Evolutionary conservation across 257 asterid genomes (phyloP).

Genomic region (Oldenlandia corymbosa): DNA sequence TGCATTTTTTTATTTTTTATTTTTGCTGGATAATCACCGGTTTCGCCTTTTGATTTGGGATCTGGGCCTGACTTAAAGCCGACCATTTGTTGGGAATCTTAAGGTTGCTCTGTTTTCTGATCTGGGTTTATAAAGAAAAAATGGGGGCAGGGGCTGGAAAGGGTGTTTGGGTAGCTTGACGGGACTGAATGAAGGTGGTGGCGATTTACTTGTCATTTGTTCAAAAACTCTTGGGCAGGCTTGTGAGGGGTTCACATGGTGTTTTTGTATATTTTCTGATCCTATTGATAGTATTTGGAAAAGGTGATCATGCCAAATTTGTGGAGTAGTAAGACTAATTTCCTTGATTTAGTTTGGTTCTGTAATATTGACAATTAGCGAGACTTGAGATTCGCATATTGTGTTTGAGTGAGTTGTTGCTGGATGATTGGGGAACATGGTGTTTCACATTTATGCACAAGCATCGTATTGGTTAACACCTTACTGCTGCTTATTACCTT

Average conservation of each 20-base stretch:
- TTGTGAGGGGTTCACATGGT: no score
- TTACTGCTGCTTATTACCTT: not conserved
- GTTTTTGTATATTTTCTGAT: not conserved
- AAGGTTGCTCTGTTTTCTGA: not conserved
- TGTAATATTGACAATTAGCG: no score
- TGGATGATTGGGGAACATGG: constrained; percentile 8
- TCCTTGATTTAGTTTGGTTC: not conserved
- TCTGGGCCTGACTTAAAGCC: constrained; percentile 4
- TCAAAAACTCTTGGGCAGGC: not conserved
- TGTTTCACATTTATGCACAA: constrained; percentile 25
- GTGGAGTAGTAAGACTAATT: constrained; percentile 10
- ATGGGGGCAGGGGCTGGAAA: not conserved
- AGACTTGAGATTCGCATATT: not conserved
- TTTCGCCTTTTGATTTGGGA: constrained; percentile 7
- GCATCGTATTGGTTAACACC: constrained; percentile 6
- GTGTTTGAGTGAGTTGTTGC: constrained; percentile 5
- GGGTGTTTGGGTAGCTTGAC: not conserved
- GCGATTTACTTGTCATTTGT: not conserved
- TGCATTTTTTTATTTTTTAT: not conserved
- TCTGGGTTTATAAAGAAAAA: constrained; percentile 6
- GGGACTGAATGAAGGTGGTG: not conserved
- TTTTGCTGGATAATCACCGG: not conserved
- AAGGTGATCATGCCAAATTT: constrained; percentile 3
- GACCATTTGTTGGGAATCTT: not conserved
- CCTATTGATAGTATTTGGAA: not conserved